A percentile compares a stretch with the other conserved stretches of the same genome.
Conservation (phyloP, 75 land plant genomes). For the Pinus tabuliformis region DNA sequence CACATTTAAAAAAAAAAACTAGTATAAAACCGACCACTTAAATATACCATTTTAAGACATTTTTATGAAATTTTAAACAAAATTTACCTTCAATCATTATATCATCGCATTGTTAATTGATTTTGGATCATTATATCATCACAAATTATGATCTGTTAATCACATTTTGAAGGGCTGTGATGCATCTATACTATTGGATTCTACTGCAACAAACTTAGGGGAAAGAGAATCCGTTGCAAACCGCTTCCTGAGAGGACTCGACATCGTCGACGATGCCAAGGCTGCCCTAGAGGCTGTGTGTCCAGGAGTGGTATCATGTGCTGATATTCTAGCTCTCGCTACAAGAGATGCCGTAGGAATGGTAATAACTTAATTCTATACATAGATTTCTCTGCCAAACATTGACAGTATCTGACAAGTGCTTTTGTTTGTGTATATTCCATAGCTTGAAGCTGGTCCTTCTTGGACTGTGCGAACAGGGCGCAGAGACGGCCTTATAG, state of each 20-base stretch:
- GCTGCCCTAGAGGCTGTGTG: conserved; percentile 18
- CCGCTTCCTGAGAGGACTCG: conserved; percentile 13
- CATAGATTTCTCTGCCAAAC: no score
- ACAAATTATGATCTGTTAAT: no score
- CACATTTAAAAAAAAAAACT: no score
- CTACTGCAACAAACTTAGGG: conserved; percentile 5
- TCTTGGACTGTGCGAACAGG: conserved; percentile 15
- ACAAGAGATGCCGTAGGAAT: conserved; percentile 19
- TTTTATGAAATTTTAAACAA: no score
- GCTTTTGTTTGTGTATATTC: no score
- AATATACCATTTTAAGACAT: no score
- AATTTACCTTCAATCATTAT: no score
- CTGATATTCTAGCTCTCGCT: conserved; percentile 22
- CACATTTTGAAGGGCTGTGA: conserved; percentile 15
- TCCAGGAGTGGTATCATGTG: conserved; percentile 20
- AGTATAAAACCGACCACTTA: no score
- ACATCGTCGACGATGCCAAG: conserved; percentile 17
- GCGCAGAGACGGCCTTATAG: conserved; percentile 13
- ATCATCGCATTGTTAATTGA: no score
- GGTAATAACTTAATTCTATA: no score
- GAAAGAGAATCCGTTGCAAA: conserved; percentile 22
- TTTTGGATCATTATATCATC: no score
- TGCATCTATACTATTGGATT: conserved; percentile 21
- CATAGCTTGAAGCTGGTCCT: conserved; percentile 17
- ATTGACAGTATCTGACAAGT: no score